Percentiles rank a stretch among this genome's conserved stretches.
phyloP scores from a whole-genome alignment of 495 filamentous ascomycete genomes.

The Polyplosphaeria fusca region DNA sequence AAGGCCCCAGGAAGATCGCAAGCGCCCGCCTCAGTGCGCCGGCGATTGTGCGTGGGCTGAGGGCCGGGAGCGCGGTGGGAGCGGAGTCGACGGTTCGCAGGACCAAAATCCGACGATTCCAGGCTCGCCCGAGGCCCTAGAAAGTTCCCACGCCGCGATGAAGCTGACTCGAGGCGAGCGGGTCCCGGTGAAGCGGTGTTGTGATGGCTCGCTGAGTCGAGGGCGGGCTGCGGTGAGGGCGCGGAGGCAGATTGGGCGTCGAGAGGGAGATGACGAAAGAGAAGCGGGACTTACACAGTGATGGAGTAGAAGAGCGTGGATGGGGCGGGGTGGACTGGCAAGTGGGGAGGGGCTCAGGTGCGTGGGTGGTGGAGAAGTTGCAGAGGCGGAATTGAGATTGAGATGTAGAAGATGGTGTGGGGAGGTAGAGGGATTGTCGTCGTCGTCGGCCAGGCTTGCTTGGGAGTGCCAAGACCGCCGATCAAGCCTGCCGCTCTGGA shows the following conservation, averaged over 20 bases:
- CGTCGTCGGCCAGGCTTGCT: neutral
- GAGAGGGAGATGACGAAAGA: constrained; percentile 25
- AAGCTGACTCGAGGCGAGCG: constrained; percentile 2
- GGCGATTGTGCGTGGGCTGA: neutral
- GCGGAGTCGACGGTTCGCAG: no score
- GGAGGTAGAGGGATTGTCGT: neutral
- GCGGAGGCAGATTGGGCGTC: neutral
- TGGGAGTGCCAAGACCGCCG: constrained; percentile 10
- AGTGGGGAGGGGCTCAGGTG: neutral
- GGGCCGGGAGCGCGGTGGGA: constrained; percentile 2
- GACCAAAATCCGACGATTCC: no score
- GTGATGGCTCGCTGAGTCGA: neutral
- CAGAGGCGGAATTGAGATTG: neutral
- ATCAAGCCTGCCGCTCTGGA: constrained; percentile 2
- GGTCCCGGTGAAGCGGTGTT: neutral
- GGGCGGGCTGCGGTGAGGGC: neutral
- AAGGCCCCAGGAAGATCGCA: no score
- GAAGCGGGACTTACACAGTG: constrained; percentile 19
- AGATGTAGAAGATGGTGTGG: neutral
- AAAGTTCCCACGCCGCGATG: neutral
- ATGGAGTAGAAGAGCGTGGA: neutral
- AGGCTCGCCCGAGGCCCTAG: no score
- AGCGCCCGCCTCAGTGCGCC: neutral
- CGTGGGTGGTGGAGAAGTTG: constrained; percentile 1
- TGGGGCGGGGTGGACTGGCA: neutral